Evolutionary conservation across 176 grass and related monocot genomes (phyloP).

Genomic region (barley (Hordeum vulgare)): MorexV3_pseudomolecules_assembly NC_058523.1:525008647-525009146

Average conservation of each 20-base stretch:
- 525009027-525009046: too few species aligned
- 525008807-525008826: neutral
- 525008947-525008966: too few species aligned
- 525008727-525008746: slow-evolving; percentile 29
- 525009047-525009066: too few species aligned
- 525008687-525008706: slow-evolving; percentile 61
- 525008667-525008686: slow-evolving; percentile 62
- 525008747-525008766: slow-evolving; percentile 34
- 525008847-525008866: neutral
- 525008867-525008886: neutral
- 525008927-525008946: neutral
- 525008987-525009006: too few species aligned
- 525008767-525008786: slow-evolving; percentile 45
- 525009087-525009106: too few species aligned
- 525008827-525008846: neutral
- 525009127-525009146: too few species aligned
- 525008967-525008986: too few species aligned
- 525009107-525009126: too few species aligned
- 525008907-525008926: neutral
- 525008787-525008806: slow-evolving; percentile 54
- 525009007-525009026: too few species aligned
- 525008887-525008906: neutral
- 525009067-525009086: too few species aligned
- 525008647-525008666: slow-evolving; percentile 53
- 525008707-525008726: slow-evolving; percentile 48